Conservation (phyloP, 176 grass and related monocot species). For the Echinochloa phyllopogon region DNA sequence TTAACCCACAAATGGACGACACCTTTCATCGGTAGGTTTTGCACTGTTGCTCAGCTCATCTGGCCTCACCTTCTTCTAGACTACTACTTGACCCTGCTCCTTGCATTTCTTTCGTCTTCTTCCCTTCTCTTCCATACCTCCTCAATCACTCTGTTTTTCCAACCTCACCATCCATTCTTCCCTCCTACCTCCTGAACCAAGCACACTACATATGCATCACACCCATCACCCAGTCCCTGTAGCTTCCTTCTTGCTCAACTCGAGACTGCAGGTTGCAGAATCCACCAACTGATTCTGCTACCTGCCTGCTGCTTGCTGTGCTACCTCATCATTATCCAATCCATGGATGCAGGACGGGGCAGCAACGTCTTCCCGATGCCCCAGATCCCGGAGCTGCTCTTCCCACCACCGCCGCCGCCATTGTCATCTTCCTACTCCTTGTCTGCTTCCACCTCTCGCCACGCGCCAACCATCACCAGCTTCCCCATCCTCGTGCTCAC, state of each 20-base stretch:
- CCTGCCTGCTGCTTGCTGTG: too few relatives aligned
- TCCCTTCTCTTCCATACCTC: background rate
- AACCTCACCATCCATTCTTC: conserved; percentile 35
- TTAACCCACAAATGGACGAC: background rate
- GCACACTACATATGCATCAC: conserved; percentile 20
- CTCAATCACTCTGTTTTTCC: conserved; percentile 20
- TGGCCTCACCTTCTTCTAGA: conserved; percentile 11
- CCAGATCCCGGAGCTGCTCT: background rate
- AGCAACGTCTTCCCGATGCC: conserved; percentile 22
- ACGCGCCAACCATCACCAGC: conserved; percentile 37
- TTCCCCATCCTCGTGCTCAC: conserved; percentile 66
- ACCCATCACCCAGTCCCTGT: background rate
- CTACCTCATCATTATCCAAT: background rate
- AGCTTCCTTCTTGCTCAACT: background rate
- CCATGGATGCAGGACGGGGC: conserved; percentile 37
- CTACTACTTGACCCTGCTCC: background rate
- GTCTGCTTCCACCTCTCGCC: background rate
- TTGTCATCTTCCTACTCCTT: background rate
- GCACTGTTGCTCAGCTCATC: background rate
- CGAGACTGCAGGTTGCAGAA: background rate
- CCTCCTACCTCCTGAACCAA: conserved; percentile 31
- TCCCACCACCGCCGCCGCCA: background rate
- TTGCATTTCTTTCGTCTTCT: background rate
- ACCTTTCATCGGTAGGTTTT: background rate
- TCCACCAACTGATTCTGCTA: too few relatives aligned